phyloP scores from a whole-genome alignment of 768 basidiomycete species.

The Lentinula sp. region DNA sequence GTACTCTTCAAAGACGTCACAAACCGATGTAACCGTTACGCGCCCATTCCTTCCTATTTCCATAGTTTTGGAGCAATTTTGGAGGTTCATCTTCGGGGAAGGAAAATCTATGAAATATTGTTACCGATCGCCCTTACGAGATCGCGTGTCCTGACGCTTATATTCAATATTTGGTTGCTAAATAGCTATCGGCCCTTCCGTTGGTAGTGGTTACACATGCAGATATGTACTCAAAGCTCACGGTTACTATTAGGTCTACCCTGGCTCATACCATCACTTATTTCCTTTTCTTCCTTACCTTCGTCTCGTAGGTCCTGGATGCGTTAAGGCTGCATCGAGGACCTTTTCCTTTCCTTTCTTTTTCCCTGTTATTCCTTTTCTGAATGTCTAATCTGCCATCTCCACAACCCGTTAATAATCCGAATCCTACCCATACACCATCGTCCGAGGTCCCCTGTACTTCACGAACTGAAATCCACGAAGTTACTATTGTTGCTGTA shows the following conservation, averaged over 20 bases:
- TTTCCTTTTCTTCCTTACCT: slow-evolving; percentile 19
- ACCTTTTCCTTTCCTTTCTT: slow-evolving; percentile 23
- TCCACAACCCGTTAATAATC: slow-evolving; percentile 38
- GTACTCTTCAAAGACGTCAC: neutral
- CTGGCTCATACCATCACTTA: slow-evolving; percentile 9
- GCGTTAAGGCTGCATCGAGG: slow-evolving; percentile 37
- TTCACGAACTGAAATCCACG: slow-evolving; percentile 38
- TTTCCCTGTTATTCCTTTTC: slow-evolving; percentile 21
- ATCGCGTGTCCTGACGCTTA: neutral
- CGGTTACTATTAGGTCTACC: slow-evolving; percentile 7
- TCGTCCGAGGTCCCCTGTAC: slow-evolving; percentile 25
- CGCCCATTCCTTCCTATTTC: neutral
- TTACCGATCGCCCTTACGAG: slow-evolving; percentile 4
- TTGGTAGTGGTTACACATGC: slow-evolving; percentile 14
- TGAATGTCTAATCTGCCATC: slow-evolving; percentile 49
- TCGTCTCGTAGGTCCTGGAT: slow-evolving; percentile 29
- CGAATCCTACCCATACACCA: slow-evolving; percentile 28
- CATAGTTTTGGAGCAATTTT: neutral
- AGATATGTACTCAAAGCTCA: slow-evolving; percentile 2
- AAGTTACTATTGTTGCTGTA: slow-evolving; percentile 19
- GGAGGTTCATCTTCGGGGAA: neutral
- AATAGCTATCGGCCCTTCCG: slow-evolving; percentile 5
- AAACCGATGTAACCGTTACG: neutral
- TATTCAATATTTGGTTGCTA: slow-evolving; percentile 4
- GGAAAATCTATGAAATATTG: neutral